Base-by-base conservation (phyloP, 148 eudicot genomes). In the Chenopodium suecicum region DNA sequence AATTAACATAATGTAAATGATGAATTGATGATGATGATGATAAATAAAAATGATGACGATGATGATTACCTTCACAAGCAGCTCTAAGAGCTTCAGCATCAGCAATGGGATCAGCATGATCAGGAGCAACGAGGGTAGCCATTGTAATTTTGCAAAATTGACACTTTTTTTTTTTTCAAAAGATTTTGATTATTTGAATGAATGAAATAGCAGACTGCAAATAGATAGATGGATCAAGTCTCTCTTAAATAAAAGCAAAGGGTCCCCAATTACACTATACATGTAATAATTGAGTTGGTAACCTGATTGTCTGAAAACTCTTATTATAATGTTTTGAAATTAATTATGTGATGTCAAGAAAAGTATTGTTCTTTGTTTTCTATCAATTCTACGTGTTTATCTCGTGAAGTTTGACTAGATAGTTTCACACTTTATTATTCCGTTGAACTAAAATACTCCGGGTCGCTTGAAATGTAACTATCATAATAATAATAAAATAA, bases 11-110 rank as follows among this genome's bases (percentile, higher is more conserved):
- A 23, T 73, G 54, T 66, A 31, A 19, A 62, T 3, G 16, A 54
- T 32, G n/a, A 67, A 34, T 34, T 22, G 7, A 27, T 23, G 48
- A 77, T 10, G 12, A 60, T 62, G 22, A 12, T 54, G 12, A 8
- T 47, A 56, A n/a, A 25, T 27, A 27, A 27, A 27, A 27, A 27
- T 27, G 29, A 62, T 3, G 34, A 66, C 31, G n/a, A 73, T 22
- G 13, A 20, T 46, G 13, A 44, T 9, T 47, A 92, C 97, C 92
- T 86, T 93, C 79, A 37, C 83, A 86, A 76, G 97, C 97, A 79
- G 90, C 86, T 56, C 83, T 83, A 71, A 93, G 85, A 52, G 86
- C 88, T 64, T 90, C 90, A 37, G 94, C 97, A 88, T 93, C 97
- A 19, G 90, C 93, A 88, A 79, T 76, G 62, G 97, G 90, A 88